These are phyloP conservation scores for Immersiella caudata DNA, from an alignment of 495 filamentous ascomycete species.

Conservation along the genomic window DNA sequence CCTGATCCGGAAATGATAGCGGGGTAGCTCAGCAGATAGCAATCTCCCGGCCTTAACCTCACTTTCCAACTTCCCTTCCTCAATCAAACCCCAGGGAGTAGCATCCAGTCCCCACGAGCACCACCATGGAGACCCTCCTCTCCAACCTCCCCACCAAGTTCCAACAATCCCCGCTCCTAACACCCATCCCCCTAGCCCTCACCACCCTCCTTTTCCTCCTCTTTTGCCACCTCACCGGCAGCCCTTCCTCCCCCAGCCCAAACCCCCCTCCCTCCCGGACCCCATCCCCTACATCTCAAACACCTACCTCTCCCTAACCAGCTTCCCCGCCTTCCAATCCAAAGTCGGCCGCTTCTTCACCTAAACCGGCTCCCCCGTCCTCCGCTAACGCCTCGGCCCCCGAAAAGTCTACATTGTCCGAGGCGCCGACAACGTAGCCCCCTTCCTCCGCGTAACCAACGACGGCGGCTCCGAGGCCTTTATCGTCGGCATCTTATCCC, in stretches of 20 bases:
- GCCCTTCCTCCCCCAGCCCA: neutral
- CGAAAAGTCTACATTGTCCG: slow-evolving; percentile 33
- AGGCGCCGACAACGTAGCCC: slow-evolving; percentile 28
- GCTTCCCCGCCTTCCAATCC: slow-evolving; percentile 25
- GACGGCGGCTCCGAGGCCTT: slow-evolving; percentile 28
- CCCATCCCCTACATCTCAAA: slow-evolving; percentile 27
- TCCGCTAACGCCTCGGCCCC: slow-evolving; percentile 32
- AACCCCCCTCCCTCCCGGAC: slow-evolving; percentile 23
- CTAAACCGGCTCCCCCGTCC: slow-evolving; percentile 17
- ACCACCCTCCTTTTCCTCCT: neutral
- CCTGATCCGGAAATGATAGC: too few species aligned
- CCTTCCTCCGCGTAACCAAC: slow-evolving; percentile 25
- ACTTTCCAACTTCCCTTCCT: too few species aligned
- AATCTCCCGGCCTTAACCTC: too few species aligned
- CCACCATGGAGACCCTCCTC: neutral
- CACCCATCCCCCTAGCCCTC: neutral
- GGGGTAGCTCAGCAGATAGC: too few species aligned
- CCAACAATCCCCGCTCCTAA: neutral
- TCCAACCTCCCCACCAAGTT: neutral
- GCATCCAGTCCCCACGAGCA: neutral
- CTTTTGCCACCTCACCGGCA: neutral
- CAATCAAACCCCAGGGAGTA: too few species aligned
- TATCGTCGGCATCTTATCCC: slow-evolving; percentile 23
- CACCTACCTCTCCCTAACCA: slow-evolving; percentile 27
- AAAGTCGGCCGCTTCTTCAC: slow-evolving; percentile 16